Evolutionary conservation across 306 rosid genomes (phyloP), one percentile per base, ranked within the genome.

Genomic region (Gynostemma pentaphyllum): DNA sequence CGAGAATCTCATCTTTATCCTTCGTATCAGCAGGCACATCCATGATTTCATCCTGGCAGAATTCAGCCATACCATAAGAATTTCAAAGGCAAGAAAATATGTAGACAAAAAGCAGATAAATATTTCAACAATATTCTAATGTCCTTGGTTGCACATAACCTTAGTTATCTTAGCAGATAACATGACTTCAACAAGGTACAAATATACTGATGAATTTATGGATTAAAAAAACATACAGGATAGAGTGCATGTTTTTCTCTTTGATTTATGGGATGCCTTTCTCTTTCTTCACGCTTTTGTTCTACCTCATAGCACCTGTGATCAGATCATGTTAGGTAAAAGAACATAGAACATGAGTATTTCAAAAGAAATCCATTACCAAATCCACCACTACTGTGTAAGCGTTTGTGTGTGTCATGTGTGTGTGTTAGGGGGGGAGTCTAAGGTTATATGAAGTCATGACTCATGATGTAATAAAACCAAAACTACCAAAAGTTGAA

Each of bases 1-100:
- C 99, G 65, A 92, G 97, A 71, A 88, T 88, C 70, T 92, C 99
- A 60, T 92, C 99, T 72, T 69, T 86, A 79, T 92, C 99, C 79
- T 86, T 92, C 23, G 99, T 94, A 78, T 88, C 99, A 48, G 32
- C 65, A 22, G 89, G 79, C 44, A 88, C 87, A 50, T 85, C 94
- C 41, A 60, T 74, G 69, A 88, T 86, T 78, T 86, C 90, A 52
- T 82, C 77, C 97, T 94, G 85, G 85, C 68, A 75, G 45, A 21
- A 44, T 16, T 68, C 42, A 54, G 56, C 27, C 5, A 64, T 50
- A 46, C 63, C 44, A 75, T 36, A 23, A 27, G 44, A 44, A 72
- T 23, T 53, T 28, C 26, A 28, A 50, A 62, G 45, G 29, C 18
- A 60, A 45, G 24, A 61, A 51, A 14, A 24, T 29, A 42, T 19